Base-by-base conservation (phyloP, 352 stramenopile species). In the Pythium diclinum region DNA sequence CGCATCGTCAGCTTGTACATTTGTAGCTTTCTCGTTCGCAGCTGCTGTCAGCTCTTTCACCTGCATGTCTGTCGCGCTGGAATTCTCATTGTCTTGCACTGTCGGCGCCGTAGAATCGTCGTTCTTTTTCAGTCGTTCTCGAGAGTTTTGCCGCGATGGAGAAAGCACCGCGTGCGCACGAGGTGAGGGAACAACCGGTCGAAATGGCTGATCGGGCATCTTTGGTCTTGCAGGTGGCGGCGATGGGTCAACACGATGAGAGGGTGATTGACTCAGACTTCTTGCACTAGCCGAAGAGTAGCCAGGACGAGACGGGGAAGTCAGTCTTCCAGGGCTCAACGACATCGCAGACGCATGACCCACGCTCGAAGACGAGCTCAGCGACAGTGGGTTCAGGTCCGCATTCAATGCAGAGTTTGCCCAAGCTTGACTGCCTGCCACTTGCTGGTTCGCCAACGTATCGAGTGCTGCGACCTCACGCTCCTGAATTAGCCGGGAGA, bases 401-500 rank as follows among this genome's bases (percentile, higher is more conserved):
- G 7, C 6, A 30, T 48, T 56, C 25, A 55, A 5, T 9, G 28
- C 34, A 25, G 60, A 21, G 9, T 54, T 55, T 11, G 30, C 38
- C 52, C 60, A 59, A 10, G 28, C 36, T 3, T 28, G 34, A 14
- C 17, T 65, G 17, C 40, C 61, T 33, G 40, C 25, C 0, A 65
- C 32, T 11, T 32, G 55, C 19, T 68, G 66, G 14, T 65, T 59
- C 49, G 61, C 67, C 3, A 73, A 48, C 14, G 19, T 62, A 46
- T 74, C 67, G 3, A 74, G 49, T 6, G 69, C 69, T 8, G 64
- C 65, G 1, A 67, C 53, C 57, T 72, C 69, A 9, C 65, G 59
- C 38, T 73, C 82, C 66, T 87, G 78, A 23, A 91, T 77, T 4
- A 91, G 74, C 0, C 78, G 68, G 0, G 80, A 91, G 11, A 88